phyloP scores from a whole-genome alignment of 1,284 basidiomycete genomes.

The Sporisorium reilianum region DNA sequence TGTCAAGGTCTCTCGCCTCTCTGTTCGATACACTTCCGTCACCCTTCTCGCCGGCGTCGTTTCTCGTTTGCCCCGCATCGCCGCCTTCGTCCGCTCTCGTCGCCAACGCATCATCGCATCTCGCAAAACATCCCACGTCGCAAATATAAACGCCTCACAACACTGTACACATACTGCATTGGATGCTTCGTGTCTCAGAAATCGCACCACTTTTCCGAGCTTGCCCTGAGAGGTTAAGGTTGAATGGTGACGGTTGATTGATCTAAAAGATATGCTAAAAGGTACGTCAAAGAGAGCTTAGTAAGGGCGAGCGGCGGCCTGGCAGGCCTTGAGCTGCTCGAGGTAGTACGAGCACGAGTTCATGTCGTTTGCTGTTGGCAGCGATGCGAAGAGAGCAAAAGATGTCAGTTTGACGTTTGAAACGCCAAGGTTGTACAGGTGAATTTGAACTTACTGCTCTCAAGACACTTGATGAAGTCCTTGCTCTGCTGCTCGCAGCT shows the following conservation, averaged over 20 bases:
- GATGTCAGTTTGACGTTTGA: conserved; percentile 1
- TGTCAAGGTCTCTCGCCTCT: background rate
- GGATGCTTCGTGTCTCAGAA: background rate
- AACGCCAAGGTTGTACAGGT: background rate
- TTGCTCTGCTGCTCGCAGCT: conserved; percentile 74
- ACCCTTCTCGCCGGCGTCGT: background rate
- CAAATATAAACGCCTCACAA: background rate
- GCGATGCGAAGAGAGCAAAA: background rate
- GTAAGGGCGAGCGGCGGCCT: conserved; percentile 65
- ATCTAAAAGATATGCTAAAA: conserved; percentile 20
- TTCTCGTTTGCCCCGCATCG: background rate
- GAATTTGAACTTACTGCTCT: conserved; percentile 57
- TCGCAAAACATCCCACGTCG: conserved; percentile 1
- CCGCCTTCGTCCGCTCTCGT: background rate
- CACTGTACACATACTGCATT: conserved; percentile 3
- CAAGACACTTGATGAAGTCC: conserved; percentile 67
- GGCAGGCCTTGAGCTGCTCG: conserved; percentile 70
- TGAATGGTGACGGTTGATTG: conserved; percentile 33
- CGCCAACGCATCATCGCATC: conserved; percentile 1
- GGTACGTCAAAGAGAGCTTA: conserved; percentile 25
- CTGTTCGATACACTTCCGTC: background rate
- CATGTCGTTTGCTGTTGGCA: conserved; percentile 72
- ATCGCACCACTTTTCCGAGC: background rate
- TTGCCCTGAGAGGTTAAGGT: background rate
- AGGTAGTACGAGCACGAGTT: conserved; percentile 74